Percentiles rank a stretch among this genome's conserved stretches.
These are phyloP conservation scores for Gnaphalium uliginosum DNA, from an alignment of 129 eudicot species.

Conservation along the genomic window DNA sequence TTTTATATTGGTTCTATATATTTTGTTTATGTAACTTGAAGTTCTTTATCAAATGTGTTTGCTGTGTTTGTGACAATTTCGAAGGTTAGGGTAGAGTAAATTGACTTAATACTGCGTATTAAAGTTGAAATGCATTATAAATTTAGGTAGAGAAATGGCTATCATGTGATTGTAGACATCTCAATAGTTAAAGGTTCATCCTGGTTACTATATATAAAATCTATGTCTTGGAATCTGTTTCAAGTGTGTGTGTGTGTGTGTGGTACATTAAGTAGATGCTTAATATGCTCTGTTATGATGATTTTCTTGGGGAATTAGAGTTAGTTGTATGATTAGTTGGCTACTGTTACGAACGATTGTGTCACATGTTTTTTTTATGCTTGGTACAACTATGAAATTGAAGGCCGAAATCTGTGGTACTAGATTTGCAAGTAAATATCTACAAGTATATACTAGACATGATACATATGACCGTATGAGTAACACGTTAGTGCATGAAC, in stretches of 20 bases:
- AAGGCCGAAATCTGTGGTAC: not conserved
- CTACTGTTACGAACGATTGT: not conserved
- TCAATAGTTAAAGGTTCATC: conserved; percentile 10
- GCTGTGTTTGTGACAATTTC: not conserved
- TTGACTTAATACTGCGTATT: not conserved
- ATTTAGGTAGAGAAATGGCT: not conserved
- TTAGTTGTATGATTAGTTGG: not conserved
- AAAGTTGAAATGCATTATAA: not conserved
- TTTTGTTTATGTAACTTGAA: conserved; percentile 9
- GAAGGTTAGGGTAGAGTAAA: not conserved
- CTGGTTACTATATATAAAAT: not conserved
- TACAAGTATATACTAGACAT: not conserved
- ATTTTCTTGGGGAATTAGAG: conserved; percentile 20
- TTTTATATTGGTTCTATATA: not conserved
- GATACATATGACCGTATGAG: not conserved
- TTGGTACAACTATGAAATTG: not conserved
- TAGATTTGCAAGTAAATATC: conserved; percentile 1
- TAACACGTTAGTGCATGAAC: not conserved
- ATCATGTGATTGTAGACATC: not conserved
- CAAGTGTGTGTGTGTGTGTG: not conserved
- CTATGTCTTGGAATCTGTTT: not conserved
- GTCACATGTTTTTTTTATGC: not conserved
- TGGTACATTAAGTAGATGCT: not conserved
- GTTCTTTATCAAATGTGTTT: not conserved
- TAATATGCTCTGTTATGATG: conserved; percentile 7